Base-by-base conservation (phyloP, 306 rosid genomes). In the Prunus kanzakura region DNA sequence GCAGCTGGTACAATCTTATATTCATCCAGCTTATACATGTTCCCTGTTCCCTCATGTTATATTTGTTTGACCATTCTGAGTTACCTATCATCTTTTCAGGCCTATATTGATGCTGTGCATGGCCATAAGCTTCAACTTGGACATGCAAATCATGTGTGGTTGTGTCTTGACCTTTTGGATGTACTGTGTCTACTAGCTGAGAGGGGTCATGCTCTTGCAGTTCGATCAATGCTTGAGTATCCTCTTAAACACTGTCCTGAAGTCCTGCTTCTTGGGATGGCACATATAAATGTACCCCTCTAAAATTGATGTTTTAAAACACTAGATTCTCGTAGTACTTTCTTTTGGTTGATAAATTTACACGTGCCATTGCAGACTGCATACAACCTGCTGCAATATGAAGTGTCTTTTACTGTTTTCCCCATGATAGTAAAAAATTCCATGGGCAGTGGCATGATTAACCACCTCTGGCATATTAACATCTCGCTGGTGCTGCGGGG, bases 161-260 rank as follows among this genome's bases (percentile, higher is more conserved):
- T 86, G 81, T 89, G 96, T 73, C 86, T 96, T 72, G 97, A 93
- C 67, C 89, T 96, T 72, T 81, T 96, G 83, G 95, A 88, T 51
- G 86, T 87, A 64, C 81, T 96, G 47, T 96, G 99, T 80, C 90
- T 83, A 86, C 84, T 96, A 69, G 93, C 99, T 69, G 99, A 96
- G 89, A 88, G 86, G 84, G 99, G 99, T 80, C 91, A 93, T 83
- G 98, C 98, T 75, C 79, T 82, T 86, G 77, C 87, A 63, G 97
- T 93, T 82, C 92, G 92, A 73, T 81, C 90, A 16, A 84, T 96
- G 70, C 87, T 96, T 64, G 93, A 91, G 54, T 83, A 86, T 87
- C 98, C 99, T 75, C 93, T 96, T 49, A 88, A 89, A 80, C 86
- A 91, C 82, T 93, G 98, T 79, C 91, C 99, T 50, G 99, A 93